These are phyloP conservation scores for Seiridium unicorne DNA, from an alignment of 2,329 filamentous ascomycete genomes.

Conservation along the genomic window DNA sequence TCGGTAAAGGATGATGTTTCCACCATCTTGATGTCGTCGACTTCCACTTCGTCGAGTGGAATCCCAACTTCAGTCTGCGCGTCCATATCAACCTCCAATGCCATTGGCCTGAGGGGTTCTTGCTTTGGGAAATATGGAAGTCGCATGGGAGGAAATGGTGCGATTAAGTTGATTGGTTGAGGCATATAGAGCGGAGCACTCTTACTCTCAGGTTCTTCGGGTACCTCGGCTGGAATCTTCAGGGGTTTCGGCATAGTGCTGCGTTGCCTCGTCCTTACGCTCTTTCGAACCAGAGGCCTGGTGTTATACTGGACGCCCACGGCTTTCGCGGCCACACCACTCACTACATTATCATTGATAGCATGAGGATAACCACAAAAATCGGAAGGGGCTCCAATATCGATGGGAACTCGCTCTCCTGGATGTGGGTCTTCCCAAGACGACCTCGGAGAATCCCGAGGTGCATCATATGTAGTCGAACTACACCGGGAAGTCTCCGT, in stretches of 20 bases:
- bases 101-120: slow-evolving; percentile 15
- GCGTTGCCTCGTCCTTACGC: slow-evolving; percentile 22
- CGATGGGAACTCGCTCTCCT: slow-evolving; percentile 37
- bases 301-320: slow-evolving; percentile 22
- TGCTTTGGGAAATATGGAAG: slow-evolving; percentile 11
- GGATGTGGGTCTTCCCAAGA: slow-evolving; percentile 46
- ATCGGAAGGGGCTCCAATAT: slow-evolving; percentile 22
- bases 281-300: slow-evolving; percentile 19
- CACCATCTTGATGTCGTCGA: slow-evolving; percentile 21
- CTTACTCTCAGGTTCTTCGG: slow-evolving; percentile 20
- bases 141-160: slow-evolving; percentile 13
- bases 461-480: slow-evolving; percentile 9
- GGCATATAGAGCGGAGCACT: slow-evolving; percentile 18
- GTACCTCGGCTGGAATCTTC: slow-evolving; percentile 27
- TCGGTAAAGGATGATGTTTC: slow-evolving; percentile 31
- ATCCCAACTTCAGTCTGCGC: slow-evolving; percentile 22
- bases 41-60: slow-evolving; percentile 11
- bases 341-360: slow-evolving; percentile 30
- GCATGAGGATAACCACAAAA: slow-evolving; percentile 16
- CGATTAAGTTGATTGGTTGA: slow-evolving; percentile 8
- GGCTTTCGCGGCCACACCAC: slow-evolving; percentile 50
- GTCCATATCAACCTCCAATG: slow-evolving; percentile 23
- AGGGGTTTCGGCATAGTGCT: slow-evolving; percentile 24
- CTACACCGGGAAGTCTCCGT: slow-evolving; percentile 10
- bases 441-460: slow-evolving; percentile 16